phyloP scores from a whole-genome alignment of 495 filamentous ascomycete species.

The Rhypophila decipiens region DNA sequence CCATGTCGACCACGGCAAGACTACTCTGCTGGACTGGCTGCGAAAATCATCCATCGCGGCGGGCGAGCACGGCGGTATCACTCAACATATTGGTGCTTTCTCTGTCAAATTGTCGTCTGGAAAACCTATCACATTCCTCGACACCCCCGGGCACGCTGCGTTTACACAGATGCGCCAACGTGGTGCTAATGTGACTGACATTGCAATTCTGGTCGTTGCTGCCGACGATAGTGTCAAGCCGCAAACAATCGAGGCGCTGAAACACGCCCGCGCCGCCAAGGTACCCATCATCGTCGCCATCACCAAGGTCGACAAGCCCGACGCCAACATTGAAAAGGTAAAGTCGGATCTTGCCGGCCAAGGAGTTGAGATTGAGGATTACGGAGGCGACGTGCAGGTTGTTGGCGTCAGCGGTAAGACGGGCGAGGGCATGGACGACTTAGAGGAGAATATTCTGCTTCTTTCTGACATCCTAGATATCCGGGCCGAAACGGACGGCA shows the following conservation, averaged over 20 bases:
- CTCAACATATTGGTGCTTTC: constrained; percentile 99
- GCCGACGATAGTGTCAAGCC: constrained; percentile 98
- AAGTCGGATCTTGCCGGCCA: constrained; percentile 82
- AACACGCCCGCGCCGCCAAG: constrained; percentile 81
- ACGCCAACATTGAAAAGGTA: constrained; percentile 69
- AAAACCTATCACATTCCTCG: constrained; percentile 89
- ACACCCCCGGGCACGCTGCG: constrained; percentile 94
- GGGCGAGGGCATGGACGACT: constrained; percentile 81
- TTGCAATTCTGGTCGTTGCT: constrained; percentile 92
- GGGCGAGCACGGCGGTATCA: constrained; percentile 93
- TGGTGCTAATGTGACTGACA: constrained; percentile 93
- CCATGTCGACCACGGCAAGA: constrained; percentile 98
- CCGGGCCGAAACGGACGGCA: constrained; percentile 68
- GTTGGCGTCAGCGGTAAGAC: constrained; percentile 91
- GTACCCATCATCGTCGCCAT: constrained; percentile 98
- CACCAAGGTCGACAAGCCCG: constrained; percentile 91
- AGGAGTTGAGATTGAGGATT: constrained; percentile 89
- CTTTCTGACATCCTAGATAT: constrained; percentile 86
- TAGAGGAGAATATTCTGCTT: constrained; percentile 82
- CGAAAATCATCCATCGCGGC: constrained; percentile 88
- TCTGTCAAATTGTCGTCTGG: constrained; percentile 79
- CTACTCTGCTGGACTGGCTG: constrained; percentile 88
- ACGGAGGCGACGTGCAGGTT: constrained; percentile 88
- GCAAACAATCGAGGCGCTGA: constrained; percentile 93
- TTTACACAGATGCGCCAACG: constrained; percentile 94